Evolutionary conservation across 1,139 yeast genomes (phyloP), one percentile per base, ranked within the genome.

Genomic region (Meyerozyma elateridarum): DNA sequence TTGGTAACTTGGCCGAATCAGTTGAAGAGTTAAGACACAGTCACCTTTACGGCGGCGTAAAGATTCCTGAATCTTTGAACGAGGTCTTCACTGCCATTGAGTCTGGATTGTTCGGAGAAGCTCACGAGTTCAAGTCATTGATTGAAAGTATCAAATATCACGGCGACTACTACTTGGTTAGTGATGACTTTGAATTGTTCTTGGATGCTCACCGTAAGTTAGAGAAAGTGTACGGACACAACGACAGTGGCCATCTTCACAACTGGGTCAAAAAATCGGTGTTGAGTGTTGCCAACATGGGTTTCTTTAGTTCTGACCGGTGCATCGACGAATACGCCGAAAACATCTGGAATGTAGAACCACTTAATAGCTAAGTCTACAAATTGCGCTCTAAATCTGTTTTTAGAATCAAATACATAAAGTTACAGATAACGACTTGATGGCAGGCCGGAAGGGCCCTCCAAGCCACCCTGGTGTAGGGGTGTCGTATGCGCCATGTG

Each of bases 281-380:
- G 40, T 60, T 69, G 42, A 76, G 85, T 48, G 96, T 88, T 36
- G 95, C 96, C 38, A 85, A 85, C 56, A 84, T 85, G 83, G 97
- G 96, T 7, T 89, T 85, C 73, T 88, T 88, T 64, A 76, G 85
- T 38, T 79, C 91, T 43, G 96, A 88, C 59, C 73, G 96, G 59
- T 87, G 95, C 56, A 82, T 88, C 52, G 85, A 81, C 46, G 96
- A 89, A 56, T 88, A 88, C 48, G 95, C 96, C 20, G 96, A 85
- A 48, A 76, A 81, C 42, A 87, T 88, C 51, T 89, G 96, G 96
- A 83, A 87, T 52, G 76, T 87, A 42, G 95, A 85, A 61, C 91
- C 95, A 11, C 58, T 76, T 36, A 55, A 38, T 35, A n/a, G n/a
- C n/a, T n/a, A n/a, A n/a, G n/a, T n/a, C n/a, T n/a, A n/a, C n/a